phyloP scores from a whole-genome alignment of 495 filamentous ascomycete species.

The Trichoderma reesei region DNA sequence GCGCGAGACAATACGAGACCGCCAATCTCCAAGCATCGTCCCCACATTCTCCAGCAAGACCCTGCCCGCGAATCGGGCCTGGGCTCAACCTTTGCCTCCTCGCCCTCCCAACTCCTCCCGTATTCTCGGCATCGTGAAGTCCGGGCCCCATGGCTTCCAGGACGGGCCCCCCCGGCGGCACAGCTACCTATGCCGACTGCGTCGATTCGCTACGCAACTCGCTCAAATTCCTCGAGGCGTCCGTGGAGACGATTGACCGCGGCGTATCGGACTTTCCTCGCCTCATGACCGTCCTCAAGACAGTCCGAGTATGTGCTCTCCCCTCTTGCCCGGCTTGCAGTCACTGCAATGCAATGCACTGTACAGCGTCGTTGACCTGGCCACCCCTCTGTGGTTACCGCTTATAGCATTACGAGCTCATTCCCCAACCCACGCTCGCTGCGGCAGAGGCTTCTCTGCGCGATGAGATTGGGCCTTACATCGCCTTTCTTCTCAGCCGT shows the following conservation, averaged over 20 bases:
- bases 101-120: conserved; percentile 2
- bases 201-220: conserved; percentile 39
- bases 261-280: conserved; percentile 40
- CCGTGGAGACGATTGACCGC: conserved; percentile 32
- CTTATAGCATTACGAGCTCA: conserved; percentile 40
- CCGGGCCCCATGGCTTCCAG: not conserved
- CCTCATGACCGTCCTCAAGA: conserved; percentile 35
- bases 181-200: conserved; percentile 35
- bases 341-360: not conserved
- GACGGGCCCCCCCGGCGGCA: conserved; percentile 14
- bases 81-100: not conserved
- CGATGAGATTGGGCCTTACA: conserved; percentile 40
- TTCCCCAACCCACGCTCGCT: conserved; percentile 39
- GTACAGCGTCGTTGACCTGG: not conserved
- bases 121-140: not conserved
- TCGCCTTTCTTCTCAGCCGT: conserved; percentile 35
- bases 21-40: not conserved
- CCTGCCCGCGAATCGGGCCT: not conserved
- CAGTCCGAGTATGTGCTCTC: conserved; percentile 30
- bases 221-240: conserved; percentile 42
- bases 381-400: not conserved
- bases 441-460: conserved; percentile 38
- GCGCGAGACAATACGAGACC: not conserved
- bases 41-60: conserved; percentile 3
- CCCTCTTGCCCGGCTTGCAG: not conserved